A percentile compares a stretch with the other conserved stretches of the same genome.
Conservation (phyloP, 2,329 filamentous ascomycete species). For the Microascus cirrosus region DNA sequence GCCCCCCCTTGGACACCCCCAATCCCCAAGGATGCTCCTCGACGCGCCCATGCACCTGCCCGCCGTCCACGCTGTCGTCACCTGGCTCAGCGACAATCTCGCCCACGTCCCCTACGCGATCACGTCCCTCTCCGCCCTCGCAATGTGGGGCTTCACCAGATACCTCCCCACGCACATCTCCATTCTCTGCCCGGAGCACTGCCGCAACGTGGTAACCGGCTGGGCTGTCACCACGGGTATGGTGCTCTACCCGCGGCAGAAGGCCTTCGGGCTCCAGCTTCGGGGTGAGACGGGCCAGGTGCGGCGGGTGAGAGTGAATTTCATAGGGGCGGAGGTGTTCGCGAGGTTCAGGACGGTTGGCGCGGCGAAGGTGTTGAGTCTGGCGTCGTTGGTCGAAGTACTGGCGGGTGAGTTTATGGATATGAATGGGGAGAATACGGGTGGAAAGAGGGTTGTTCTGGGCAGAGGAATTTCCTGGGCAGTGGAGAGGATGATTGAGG, state of each 20-base stretch:
- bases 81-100: constrained; percentile 15
- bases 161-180: constrained; percentile 20
- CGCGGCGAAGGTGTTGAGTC: not conserved
- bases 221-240: constrained; percentile 24
- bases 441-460: not conserved
- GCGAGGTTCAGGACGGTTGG: not conserved
- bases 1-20: not conserved
- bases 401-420: constrained; percentile 1
- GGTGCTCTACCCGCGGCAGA: too few species aligned
- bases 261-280: not conserved
- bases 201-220: constrained; percentile 20
- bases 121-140: constrained; percentile 30
- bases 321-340: not conserved
- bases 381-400: not conserved
- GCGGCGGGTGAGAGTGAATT: not conserved
- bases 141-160: constrained; percentile 26
- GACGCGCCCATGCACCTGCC: not conserved
- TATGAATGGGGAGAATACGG: not conserved
- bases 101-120: constrained; percentile 33
- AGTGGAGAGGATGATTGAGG: not conserved
- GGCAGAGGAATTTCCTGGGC: not conserved
- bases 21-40: not conserved
- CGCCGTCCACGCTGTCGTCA: not conserved
- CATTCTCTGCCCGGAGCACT: constrained; percentile 26
- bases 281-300: not conserved